phyloP scores from a whole-genome alignment of 208 protist species.

The Herpetomonas tarakana region DNA sequence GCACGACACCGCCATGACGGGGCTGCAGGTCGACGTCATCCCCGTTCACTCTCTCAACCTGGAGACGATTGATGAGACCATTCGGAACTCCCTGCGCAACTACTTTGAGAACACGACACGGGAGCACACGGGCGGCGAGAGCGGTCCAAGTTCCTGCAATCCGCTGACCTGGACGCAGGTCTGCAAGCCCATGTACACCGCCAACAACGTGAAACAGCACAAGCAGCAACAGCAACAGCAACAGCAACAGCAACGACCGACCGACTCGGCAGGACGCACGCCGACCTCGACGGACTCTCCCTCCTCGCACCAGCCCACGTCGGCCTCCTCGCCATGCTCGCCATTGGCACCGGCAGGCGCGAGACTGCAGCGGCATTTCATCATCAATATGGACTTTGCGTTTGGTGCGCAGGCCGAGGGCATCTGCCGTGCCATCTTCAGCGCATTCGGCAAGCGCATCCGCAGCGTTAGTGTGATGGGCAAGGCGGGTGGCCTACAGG shows the following conservation, averaged over 20 bases:
- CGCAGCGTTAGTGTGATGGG: constrained; percentile 87
- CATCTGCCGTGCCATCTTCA: constrained; percentile 76
- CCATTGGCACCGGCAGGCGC: constrained; percentile 6
- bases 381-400: constrained; percentile 92
- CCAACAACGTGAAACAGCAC: constrained; percentile 1
- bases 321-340: background rate
- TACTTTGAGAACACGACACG: constrained; percentile 11
- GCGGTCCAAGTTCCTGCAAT: constrained; percentile 1
- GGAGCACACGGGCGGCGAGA: constrained; percentile 7
- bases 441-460: constrained; percentile 75
- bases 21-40: constrained; percentile 82
- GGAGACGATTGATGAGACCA: constrained; percentile 53
- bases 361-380: constrained; percentile 58
- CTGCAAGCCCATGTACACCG: constrained; percentile 30
- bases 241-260: background rate
- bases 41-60: constrained; percentile 65
- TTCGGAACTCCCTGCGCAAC: constrained; percentile 35
- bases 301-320: background rate
- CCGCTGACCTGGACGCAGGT: constrained; percentile 23
- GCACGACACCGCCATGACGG: constrained; percentile 84
- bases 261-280: background rate
- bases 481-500: constrained; percentile 85
- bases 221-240: background rate
- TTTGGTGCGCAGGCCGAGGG: constrained; percentile 89
- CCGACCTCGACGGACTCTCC: background rate